Conservation (phyloP, 257 asterid genomes). For the Forsythia suspensa region DNA sequence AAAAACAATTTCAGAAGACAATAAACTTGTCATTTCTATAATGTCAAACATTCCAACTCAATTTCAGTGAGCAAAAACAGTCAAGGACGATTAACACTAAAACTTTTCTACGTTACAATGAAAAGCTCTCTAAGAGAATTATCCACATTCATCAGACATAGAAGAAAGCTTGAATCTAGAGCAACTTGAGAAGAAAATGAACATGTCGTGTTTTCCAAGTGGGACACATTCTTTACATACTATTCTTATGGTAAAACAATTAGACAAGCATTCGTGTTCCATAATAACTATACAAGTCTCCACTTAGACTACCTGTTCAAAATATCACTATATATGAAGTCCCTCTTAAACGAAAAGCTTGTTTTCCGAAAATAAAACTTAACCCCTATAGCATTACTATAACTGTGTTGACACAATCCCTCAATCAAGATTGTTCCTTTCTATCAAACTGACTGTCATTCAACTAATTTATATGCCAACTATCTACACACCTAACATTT, state of each 20-base stretch:
- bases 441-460: background rate
- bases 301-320: background rate
- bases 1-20: background rate
- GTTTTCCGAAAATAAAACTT: background rate
- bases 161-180: background rate
- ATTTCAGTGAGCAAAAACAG: background rate
- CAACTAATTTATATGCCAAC: background rate
- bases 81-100: too few relatives aligned
- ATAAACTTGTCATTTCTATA: background rate
- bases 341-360: background rate
- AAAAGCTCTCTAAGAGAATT: background rate
- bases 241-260: background rate
- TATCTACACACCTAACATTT: background rate
- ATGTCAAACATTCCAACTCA: background rate
- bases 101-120: background rate
- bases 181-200: background rate
- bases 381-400: background rate
- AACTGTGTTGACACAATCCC: background rate
- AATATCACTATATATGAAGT: background rate
- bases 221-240: background rate
- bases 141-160: background rate
- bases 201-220: background rate
- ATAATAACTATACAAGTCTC: background rate
- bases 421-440: background rate
- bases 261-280: background rate